Conservation (phyloP, 768 basidiomycete genomes). For the Agaricus sinodeliciosus region DNA sequence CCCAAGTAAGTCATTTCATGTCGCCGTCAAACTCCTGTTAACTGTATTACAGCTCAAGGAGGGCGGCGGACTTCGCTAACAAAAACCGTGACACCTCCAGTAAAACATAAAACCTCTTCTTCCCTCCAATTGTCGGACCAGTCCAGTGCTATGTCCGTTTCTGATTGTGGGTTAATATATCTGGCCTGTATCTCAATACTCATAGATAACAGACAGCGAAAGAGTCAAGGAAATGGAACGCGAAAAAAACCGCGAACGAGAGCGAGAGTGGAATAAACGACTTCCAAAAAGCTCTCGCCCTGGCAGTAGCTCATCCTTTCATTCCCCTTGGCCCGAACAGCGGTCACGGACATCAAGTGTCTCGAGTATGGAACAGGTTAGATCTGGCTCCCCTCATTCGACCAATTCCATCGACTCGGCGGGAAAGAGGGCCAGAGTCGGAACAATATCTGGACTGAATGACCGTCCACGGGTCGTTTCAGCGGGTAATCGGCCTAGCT, state of each 20-base stretch:
- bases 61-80: neutral
- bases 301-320: constrained; percentile 34
- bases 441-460: constrained; percentile 2
- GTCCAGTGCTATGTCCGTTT: constrained; percentile 42
- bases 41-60: neutral
- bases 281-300: constrained; percentile 30
- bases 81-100: neutral
- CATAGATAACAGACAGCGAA: constrained; percentile 35
- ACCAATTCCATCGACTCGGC: constrained; percentile 2
- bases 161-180: constrained; percentile 38
- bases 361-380: constrained; percentile 1
- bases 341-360: constrained; percentile 18
- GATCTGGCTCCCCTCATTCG: constrained; percentile 6
- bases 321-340: constrained; percentile 23
- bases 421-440: neutral
- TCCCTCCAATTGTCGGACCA: constrained; percentile 38
- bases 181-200: neutral
- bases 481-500: constrained; percentile 25
- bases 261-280: constrained; percentile 51
- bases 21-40: neutral
- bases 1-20: neutral
- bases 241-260: constrained; percentile 41
- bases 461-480: constrained; percentile 1
- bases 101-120: constrained; percentile 2
- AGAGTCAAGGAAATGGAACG: constrained; percentile 32